These are phyloP conservation scores for Citeromyces matritensis DNA, from an alignment of 805 yeast species.

Conservation along the genomic window DNA sequence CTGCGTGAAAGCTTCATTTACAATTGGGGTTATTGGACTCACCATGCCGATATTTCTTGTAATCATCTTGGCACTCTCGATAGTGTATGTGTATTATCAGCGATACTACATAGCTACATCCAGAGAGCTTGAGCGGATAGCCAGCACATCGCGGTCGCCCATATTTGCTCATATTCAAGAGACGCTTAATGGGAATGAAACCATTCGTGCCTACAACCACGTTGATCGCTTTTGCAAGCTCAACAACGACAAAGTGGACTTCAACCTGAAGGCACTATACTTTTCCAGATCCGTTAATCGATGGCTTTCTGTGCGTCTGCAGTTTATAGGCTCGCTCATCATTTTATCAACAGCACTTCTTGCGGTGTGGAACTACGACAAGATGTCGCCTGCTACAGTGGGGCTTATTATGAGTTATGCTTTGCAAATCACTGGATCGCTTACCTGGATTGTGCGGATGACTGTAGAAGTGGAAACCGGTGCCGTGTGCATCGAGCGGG, in stretches of 20 bases:
- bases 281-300: conserved; percentile 89
- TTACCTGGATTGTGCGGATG: conserved; percentile 98
- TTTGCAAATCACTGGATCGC: conserved; percentile 78
- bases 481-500: conserved; percentile 71
- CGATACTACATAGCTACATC: conserved; percentile 65
- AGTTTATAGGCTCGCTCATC: conserved; percentile 78
- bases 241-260: conserved; percentile 62
- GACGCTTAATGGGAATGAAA: conserved; percentile 58
- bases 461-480: conserved; percentile 96
- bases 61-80: conserved; percentile 52
- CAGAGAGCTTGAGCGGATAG: conserved; percentile 71
- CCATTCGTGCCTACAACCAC: conserved; percentile 64
- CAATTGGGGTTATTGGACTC: conserved; percentile 64
- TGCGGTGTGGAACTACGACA: conserved; percentile 51
- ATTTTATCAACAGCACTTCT: conserved; percentile 79
- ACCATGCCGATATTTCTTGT: conserved; percentile 82
- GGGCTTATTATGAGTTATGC: conserved; percentile 93
- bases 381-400: conserved; percentile 76
- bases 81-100: conserved; percentile 58
- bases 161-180: conserved; percentile 79
- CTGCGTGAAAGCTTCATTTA: conserved; percentile 49
- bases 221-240: conserved; percentile 44
- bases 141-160: conserved; percentile 68
- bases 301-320: conserved; percentile 94
- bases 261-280: conserved; percentile 82